Percentiles rank a stretch among this genome's conserved stretches.
Evolutionary conservation across 176 grass and related monocot genomes (phyloP).

Genomic region (Zea mays): DNA sequence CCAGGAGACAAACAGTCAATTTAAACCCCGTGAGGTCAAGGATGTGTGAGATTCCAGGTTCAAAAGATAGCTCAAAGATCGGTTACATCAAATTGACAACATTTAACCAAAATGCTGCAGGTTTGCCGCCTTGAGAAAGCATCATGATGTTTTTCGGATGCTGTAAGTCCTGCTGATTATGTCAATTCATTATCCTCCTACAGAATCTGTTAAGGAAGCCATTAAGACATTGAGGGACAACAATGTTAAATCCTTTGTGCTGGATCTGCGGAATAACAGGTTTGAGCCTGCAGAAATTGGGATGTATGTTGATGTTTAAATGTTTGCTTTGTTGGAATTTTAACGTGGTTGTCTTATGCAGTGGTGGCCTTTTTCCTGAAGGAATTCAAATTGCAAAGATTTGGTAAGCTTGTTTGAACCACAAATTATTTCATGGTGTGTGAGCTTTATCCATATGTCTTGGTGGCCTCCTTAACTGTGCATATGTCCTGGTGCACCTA

Average conservation of each 20-base stretch:
- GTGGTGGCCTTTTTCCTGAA: constrained; percentile 98
- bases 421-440: neutral
- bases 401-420: constrained; percentile 53
- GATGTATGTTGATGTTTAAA: neutral
- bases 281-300: constrained; percentile 34
- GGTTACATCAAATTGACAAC: constrained; percentile 99
- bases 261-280: constrained; percentile 96
- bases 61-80: constrained; percentile 66
- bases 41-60: constrained; percentile 83
- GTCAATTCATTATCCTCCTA: neutral
- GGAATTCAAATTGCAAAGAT: constrained; percentile 98
- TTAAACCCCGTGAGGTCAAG: constrained; percentile 83
- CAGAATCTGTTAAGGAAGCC: constrained; percentile 86
- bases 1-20: constrained; percentile 77
- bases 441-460: neutral
- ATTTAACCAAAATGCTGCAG: constrained; percentile 97
- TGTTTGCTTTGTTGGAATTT: constrained; percentile 20
- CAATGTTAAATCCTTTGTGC: constrained; percentile 91
- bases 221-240: constrained; percentile 82
- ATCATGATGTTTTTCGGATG: constrained; percentile 5
- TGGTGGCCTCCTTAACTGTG: neutral
- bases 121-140: constrained; percentile 37
- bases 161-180: neutral
- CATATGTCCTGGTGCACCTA: neutral
- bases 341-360: constrained; percentile 46